Evolutionary conservation across 1,139 yeast genomes (phyloP), one percentile per base, ranked within the genome.

Genomic region (Taphrina flavorubra): DNA sequence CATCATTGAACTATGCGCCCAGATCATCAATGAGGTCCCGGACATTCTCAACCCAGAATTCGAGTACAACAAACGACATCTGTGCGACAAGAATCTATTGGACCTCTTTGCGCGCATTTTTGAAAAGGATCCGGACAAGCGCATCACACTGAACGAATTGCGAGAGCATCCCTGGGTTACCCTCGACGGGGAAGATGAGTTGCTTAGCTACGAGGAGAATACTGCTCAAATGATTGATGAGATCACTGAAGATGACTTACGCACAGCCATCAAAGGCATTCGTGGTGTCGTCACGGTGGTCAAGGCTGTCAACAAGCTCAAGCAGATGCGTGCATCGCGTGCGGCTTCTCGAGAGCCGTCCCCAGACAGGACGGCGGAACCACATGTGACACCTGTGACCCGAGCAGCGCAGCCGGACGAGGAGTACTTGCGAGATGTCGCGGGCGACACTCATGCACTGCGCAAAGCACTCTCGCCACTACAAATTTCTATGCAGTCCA

Each of bases 161-260:
- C 78, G 88, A 36, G 65, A 80, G 67, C 90, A 87, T 73, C 82
- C 83, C 44, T 89, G 94, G 94, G 80, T 81, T 40, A 81, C 82
- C 4, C 73, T 74, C 51, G 60, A 72, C 36, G 79, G 87, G 34
- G 73, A 75, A 18, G 83, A 81, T 71, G 70, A 70, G 34, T 74
- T 80, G 61, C 74, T 80, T 14, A 72, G 79, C 4, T 68, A 69
- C 18, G 81, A 79, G 51, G 82, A 80, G 70, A 80, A 80, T 72
- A 77, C 78, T 13, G 78, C 78, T 6, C 76, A 72, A 34, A 72
- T 71, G 25, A 75, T 77, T 16, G 74, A 76, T n/a, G 74, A 77
- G 2, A 76, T 80, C 60, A 79, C 82, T 11, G 81, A 79, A 68
- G 81, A 77, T 55, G 82, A 80, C 63, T 72, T 80, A 36, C 73